Base-by-base conservation (phyloP, 176 grass and related monocot genomes). In the Oryza meyeriana region DNA sequence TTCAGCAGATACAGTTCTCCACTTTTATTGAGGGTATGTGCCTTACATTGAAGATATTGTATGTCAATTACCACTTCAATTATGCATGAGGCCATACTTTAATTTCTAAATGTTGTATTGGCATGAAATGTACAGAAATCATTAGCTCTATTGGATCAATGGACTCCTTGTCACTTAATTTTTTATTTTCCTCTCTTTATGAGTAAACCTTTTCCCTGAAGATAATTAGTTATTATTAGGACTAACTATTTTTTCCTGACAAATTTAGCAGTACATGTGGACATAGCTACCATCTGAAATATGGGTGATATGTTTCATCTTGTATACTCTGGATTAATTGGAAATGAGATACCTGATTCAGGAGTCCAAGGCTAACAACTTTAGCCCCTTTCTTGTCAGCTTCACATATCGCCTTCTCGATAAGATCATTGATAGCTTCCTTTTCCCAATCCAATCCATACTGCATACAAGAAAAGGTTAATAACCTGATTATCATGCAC, bases 1-100 rank as follows among this genome's bases (percentile, higher is more conserved):
- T 98, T 98, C 66, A 89, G 88, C 40, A 94, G 78, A 71, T 98
- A 98, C 32, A 93, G 70, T 66, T 84, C 75, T 5, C 95, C 95
- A 48, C 63, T 91, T 84, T 61, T 82, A 72, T 94, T 98, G 58
- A 98, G 86, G 75, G 87, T 79, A 81, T 88, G 81, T 69, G 64
- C 84, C 95, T 98, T 70, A 82, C 17, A 31, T 65, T 11, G 44
- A 79, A 79, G 20, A 62, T 72, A 58, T 66, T 64, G n/a, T 10
- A 8, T 34, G 50, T 55, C 20, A 85, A 44, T 59, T 26, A 41
- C 20, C 22, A 74, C 12, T 47, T 68, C 1, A 67, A 10, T 33
- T 30, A 41, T 32, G 64, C 6, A 70, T 32, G 25, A 41, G 3
- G 5, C 47, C 76, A 64, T 85, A 38, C 40, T 10, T 65, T 22